Conservation (phyloP, 2,329 filamentous ascomycete genomes). For the Aureobasidium sp. region DNA sequence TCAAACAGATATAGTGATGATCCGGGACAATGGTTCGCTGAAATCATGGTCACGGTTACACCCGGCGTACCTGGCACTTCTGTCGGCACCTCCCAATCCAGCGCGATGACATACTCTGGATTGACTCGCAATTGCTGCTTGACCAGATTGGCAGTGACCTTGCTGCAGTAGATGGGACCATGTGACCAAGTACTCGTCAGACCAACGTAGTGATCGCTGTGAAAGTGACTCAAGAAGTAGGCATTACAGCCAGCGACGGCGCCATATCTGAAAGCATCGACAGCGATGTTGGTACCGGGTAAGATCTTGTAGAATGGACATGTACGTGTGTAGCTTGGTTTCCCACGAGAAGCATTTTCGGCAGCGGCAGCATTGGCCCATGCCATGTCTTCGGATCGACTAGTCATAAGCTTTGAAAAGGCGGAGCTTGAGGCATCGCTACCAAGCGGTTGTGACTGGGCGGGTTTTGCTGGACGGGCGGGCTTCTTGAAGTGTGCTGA, state of each 20-base stretch:
- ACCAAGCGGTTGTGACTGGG: conserved; percentile 69
- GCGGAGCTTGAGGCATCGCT: conserved; percentile 49
- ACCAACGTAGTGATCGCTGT: conserved; percentile 95
- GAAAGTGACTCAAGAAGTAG: conserved; percentile 96
- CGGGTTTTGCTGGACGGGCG: conserved; percentile 60
- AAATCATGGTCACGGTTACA: conserved; percentile 85
- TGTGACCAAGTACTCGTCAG: conserved; percentile 82
- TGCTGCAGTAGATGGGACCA: conserved; percentile 93
- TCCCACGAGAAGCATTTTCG: conserved; percentile 70
- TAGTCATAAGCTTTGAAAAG: conserved; percentile 88
- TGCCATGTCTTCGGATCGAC: conserved; percentile 79
- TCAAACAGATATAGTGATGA: conserved; percentile 92
- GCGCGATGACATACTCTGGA: conserved; percentile 70
- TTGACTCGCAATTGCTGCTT: conserved; percentile 79
- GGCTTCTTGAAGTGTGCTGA: conserved; percentile 57
- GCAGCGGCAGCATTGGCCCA: conserved; percentile 81
- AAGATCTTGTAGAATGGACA: conserved; percentile 99
- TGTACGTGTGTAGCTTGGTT: conserved; percentile 77
- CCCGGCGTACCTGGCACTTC: conserved; percentile 77
- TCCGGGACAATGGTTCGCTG: conserved; percentile 93
- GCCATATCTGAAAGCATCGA: conserved; percentile 93
- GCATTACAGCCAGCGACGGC: conserved; percentile 86
- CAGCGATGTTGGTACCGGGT: conserved; percentile 83
- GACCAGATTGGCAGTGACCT: conserved; percentile 82
- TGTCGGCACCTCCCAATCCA: conserved; percentile 74